Evolutionary conservation across 1,284 basidiomycete species (phyloP).

Genomic region (Leccinum subrobustum): DNA sequence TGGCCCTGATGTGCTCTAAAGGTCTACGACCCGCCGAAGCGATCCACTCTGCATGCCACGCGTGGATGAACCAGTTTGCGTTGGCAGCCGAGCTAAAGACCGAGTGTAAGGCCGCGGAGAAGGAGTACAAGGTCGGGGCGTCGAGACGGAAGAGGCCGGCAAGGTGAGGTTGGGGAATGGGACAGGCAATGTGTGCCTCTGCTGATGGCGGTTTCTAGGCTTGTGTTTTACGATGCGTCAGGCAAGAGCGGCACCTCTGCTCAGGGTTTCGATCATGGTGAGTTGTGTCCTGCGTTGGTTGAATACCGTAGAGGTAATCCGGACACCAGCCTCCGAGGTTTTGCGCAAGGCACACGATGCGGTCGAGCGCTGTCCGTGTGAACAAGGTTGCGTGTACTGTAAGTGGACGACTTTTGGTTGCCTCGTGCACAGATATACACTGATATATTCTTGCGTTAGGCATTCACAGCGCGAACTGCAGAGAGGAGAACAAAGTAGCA

Average conservation of each 20-base stretch:
- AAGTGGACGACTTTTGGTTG: conserved; percentile 26
- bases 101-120: conserved; percentile 82
- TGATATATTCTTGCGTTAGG: conserved; percentile 46
- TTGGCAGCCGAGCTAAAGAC: conserved; percentile 75
- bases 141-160: conserved; percentile 75
- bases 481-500: conserved; percentile 62
- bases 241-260: conserved; percentile 72
- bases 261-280: conserved; percentile 84
- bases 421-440: neutral
- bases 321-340: conserved; percentile 38
- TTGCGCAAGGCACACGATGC: conserved; percentile 61
- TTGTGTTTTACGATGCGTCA: conserved; percentile 81
- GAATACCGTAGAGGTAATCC: neutral
- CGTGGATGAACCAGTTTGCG: conserved; percentile 77
- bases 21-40: conserved; percentile 70
- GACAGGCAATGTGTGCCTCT: neutral
- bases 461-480: conserved; percentile 60
- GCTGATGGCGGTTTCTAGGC: conserved; percentile 38
- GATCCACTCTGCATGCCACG: conserved; percentile 86
- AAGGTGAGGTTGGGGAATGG: conserved; percentile 48
- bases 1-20: conserved; percentile 56
- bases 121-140: conserved; percentile 66
- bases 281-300: conserved; percentile 8
- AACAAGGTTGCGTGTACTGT: conserved; percentile 76
- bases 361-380: conserved; percentile 70